Conservation (phyloP, 805 yeast species). For the Wickerhamia fluorescens region DNA sequence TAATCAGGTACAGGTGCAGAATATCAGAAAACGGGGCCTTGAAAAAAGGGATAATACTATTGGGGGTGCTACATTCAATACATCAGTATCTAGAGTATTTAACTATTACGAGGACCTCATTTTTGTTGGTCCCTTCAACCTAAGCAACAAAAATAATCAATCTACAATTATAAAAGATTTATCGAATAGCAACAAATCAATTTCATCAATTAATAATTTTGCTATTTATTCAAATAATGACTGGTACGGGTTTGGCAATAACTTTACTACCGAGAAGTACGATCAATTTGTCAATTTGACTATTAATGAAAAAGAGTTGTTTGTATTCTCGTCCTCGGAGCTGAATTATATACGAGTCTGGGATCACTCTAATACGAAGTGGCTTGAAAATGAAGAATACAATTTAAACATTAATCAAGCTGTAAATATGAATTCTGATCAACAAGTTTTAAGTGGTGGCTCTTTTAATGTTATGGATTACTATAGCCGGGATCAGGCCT, state of each 20-base stretch:
- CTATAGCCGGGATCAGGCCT: conserved; percentile 20
- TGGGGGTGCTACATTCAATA: conserved; percentile 26
- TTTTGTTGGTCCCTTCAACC: conserved; percentile 25
- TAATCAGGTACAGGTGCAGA: conserved; percentile 19
- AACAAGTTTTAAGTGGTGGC: conserved; percentile 30
- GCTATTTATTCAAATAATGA: conserved; percentile 28
- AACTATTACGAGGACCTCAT: conserved; percentile 15
- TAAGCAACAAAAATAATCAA: conserved; percentile 22
- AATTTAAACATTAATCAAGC: conserved; percentile 27
- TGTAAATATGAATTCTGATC: conserved; percentile 13
- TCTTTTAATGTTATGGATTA: conserved; percentile 29
- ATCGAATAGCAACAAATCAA: conserved; percentile 20
- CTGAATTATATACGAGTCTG: conserved; percentile 25
- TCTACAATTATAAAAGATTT: conserved; percentile 18
- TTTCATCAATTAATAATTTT: conserved; percentile 19
- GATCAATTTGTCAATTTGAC: conserved; percentile 28
- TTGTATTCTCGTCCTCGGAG: conserved; percentile 28
- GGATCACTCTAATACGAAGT: conserved; percentile 30
- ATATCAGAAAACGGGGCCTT: conserved; percentile 3
- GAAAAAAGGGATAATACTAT: conserved; percentile 14
- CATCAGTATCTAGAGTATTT: conserved; percentile 17
- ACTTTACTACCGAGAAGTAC: conserved; percentile 11
- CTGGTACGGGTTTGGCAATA: conserved; percentile 39
- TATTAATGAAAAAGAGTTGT: conserved; percentile 33
- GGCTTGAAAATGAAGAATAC: conserved; percentile 25